Base-by-base conservation (phyloP, 2,329 filamentous ascomycete genomes). In the Beauveria sp. region DNA sequence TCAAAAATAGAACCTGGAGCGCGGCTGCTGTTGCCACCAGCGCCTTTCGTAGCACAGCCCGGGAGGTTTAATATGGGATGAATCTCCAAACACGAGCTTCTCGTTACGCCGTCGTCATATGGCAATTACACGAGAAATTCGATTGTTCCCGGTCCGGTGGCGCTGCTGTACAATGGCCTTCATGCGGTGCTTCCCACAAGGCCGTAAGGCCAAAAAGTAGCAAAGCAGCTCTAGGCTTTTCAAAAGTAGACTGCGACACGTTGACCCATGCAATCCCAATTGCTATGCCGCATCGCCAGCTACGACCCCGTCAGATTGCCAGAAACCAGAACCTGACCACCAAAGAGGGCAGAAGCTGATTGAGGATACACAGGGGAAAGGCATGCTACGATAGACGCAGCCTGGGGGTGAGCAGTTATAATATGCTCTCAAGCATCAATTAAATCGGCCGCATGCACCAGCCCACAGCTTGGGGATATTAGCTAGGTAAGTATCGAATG, bases 271-370 rank as follows among this genome's bases (percentile, higher is more conserved):
- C 38, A 22, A 14, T 40, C 24, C 48, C 22, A 58, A 54, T 53
- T 20, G n/a, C 28, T 46, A 53, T 48, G 22, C 54, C 40, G 49
- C 61, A 62, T 59, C 54, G 61, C 42, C 48, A 59, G 53, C 61
- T 49, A 48, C 12, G 22, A 42, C 42, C 54, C 49, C 43, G 48
- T 26, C 45, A 55, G 43, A 46, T 10, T 45, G 45, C 40, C 10
- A 42, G 38, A 53, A 46, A 20, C 31, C 34, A 31, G 16, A 60
- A 20, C 43, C 42, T 31, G 28, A 22, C 50, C 38, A 46, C 26
- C 26, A 34, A 38, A 53, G 16, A 60, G 20, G 20, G 38, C 26
- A 60, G 40, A 22, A 38, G 20, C 9, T 31, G 57, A 38, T 54
- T 24, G 5, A 38, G 38, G 26, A 9, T 43, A 16, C 51, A 14